Evolutionary conservation across 1,284 basidiomycete genomes (phyloP), one percentile per base, ranked within the genome.

Genomic region (Fomes fomentarius): DNA sequence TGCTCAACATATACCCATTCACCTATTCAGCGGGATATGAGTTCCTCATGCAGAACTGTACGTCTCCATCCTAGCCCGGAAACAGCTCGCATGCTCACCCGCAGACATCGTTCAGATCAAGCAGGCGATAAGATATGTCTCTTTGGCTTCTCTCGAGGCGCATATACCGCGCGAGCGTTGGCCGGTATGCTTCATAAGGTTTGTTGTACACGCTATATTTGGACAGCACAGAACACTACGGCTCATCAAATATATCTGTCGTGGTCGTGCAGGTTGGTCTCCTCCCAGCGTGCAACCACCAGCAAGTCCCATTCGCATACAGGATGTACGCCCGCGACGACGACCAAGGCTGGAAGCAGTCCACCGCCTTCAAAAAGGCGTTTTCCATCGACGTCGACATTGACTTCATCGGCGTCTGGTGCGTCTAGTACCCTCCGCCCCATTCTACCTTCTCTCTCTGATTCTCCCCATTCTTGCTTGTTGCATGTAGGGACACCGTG

Each of bases 81-180:
- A 9, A 19, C 6, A 22, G 28, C 10, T 47, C 11, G 35, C 14
- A 14, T 21, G 19, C 26, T 34, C 17, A 24, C 40, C n/a, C n/a
- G 10, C 49, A 17, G 14, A 7, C n/a, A 5, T 9, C 31, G 21
- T 39, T 67, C 70, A 81, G 69, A 74, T 54, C 52, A 69, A 21
- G 68, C 69, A 15, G 76, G 76, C 6, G 82, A 83, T 63, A 77
- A 78, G 51, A 82, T 82, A 24, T 80, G 79, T 57, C 70, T 84
- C 10, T 83, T 84, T 59, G 81, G 82, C 6, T 89, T 88, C 68
- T 85, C 82, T 14, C 78, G 85, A 2, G 86, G 86, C 2, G 84
- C 85, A 33, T 87, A 87, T 61, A 85, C 83, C 22, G 69, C 70
- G 12, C 64, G 66, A 42, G 78, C 78, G 15, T 65, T 82, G 0